Conservation (phyloP, 768 basidiomycete species). For the Lactifluus pinguis region DNA sequence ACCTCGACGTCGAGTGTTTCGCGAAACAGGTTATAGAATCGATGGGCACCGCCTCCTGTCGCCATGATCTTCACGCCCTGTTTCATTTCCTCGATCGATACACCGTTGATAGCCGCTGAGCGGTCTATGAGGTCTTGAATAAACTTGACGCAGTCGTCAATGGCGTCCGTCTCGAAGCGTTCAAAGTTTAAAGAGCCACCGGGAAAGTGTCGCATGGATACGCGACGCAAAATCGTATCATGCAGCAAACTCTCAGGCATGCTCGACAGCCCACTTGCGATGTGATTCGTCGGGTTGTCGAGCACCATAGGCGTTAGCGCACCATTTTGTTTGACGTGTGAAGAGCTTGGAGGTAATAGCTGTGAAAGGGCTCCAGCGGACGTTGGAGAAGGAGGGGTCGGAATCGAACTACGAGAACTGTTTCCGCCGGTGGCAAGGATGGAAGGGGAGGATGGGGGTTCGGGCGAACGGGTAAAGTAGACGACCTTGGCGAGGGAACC, state of each 20-base stretch:
- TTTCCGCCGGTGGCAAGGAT: constrained; percentile 52
- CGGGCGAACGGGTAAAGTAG: constrained; percentile 92
- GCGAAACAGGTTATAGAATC: constrained; percentile 78
- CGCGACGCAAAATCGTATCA: constrained; percentile 58
- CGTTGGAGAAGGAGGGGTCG: constrained; percentile 30
- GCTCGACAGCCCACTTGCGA: constrained; percentile 30
- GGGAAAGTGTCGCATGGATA: constrained; percentile 74
- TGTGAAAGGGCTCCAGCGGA: constrained; percentile 24
- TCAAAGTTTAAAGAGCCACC: constrained; percentile 97
- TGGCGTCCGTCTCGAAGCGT: constrained; percentile 89
- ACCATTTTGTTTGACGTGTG: constrained; percentile 44
- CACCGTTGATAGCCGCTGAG: constrained; percentile 78
- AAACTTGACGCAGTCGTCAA: constrained; percentile 77
- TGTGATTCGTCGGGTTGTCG: constrained; percentile 23
- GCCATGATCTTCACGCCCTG: constrained; percentile 91
- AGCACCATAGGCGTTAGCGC: constrained; percentile 79
- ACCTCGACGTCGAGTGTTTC: constrained; percentile 77
- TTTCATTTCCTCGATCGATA: constrained; percentile 86
- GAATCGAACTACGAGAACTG: constrained; percentile 37
- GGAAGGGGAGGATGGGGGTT: constrained; percentile 73
- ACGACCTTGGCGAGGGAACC: constrained; percentile 97
- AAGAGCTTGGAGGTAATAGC: constrained; percentile 26
- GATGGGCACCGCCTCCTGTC: constrained; percentile 95
- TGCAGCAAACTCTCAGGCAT: constrained; percentile 41
- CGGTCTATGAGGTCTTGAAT: constrained; percentile 79